phyloP scores from a whole-genome alignment of 2,329 filamentous ascomycete genomes.

The Cordyceps fumosorosea region DNA sequence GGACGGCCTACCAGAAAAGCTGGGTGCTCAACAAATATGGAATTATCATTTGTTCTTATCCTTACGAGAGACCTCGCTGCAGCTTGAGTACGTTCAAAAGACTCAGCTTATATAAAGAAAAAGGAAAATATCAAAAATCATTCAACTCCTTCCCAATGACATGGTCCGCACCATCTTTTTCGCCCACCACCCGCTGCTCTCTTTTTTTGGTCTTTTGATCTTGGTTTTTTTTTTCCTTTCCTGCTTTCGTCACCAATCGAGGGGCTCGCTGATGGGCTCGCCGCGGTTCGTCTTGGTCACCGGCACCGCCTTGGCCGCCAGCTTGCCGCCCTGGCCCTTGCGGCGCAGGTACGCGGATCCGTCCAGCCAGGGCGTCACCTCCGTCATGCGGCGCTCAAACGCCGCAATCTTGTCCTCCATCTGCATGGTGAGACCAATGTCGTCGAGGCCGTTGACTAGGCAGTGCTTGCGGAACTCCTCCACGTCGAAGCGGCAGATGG shows the following conservation, averaged over 20 bases:
- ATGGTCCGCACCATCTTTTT: neutral
- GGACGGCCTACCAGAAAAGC: no score
- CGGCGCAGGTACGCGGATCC: conserved; percentile 72
- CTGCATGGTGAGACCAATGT: conserved; percentile 92
- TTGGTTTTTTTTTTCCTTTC: no score
- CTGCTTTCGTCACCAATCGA: conserved; percentile 64
- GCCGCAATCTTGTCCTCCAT: conserved; percentile 79
- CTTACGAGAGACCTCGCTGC: no score
- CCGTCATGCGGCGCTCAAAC: conserved; percentile 72
- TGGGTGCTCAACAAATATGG: no score
- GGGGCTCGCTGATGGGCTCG: conserved; percentile 73
- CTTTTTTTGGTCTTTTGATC: neutral
- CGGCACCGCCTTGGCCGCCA: conserved; percentile 55
- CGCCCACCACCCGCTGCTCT: no score
- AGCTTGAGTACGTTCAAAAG: no score
- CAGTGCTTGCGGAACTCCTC: conserved; percentile 95
- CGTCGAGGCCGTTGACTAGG: conserved; percentile 85
- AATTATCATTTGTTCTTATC: no score
- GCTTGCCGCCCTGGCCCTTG: conserved; percentile 46
- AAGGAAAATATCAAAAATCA: neutral
- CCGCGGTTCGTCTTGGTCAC: conserved; percentile 87
- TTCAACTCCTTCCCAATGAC: conserved; percentile 12
- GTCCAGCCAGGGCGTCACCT: conserved; percentile 84
- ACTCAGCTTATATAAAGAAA: neutral
- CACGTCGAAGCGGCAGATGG: conserved; percentile 74